phyloP scores from a whole-genome alignment of 2,329 filamentous ascomycete species.

The Cladobotryum mycophilum region DNA sequence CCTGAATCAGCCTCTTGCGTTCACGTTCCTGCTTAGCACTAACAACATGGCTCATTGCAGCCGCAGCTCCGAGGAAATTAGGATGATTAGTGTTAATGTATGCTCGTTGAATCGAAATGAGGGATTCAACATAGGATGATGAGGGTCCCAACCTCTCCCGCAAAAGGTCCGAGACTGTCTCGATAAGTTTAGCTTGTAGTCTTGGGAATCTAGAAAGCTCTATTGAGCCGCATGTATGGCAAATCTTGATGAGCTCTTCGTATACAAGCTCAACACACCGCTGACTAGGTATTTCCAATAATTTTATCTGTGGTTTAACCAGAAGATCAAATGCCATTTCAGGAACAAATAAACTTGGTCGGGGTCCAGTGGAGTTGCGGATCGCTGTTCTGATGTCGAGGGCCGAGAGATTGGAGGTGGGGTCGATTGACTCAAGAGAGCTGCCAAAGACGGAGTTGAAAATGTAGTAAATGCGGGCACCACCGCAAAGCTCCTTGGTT shows the following conservation, averaged over 20 bases:
- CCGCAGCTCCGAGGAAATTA: conserved; percentile 93
- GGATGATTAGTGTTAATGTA: conserved; percentile 99
- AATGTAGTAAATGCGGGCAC: conserved; percentile 95
- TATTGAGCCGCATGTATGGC: conserved; percentile 93
- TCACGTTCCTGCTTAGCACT: conserved; percentile 92
- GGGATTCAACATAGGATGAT: conserved; percentile 86
- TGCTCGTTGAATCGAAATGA: conserved; percentile 94
- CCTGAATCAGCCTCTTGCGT: conserved; percentile 69
- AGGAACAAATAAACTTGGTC: conserved; percentile 92
- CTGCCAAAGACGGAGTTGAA: conserved; percentile 99
- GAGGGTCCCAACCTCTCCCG: conserved; percentile 86
- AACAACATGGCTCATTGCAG: conserved; percentile 96
- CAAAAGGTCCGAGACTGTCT: conserved; percentile 92
- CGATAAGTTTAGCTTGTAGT: conserved; percentile 92
- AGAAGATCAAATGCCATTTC: conserved; percentile 96
- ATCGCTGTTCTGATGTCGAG: conserved; percentile 96
- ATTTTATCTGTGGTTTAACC: conserved; percentile 97
- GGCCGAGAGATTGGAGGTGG: conserved; percentile 88
- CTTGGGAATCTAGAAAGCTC: conserved; percentile 89
- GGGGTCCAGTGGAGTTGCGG: conserved; percentile 91
- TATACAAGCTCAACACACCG: conserved; percentile 97
- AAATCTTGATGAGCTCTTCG: conserved; percentile 98
- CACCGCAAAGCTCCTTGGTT: conserved; percentile 93
- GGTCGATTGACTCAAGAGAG: conserved; percentile 91
- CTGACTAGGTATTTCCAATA: conserved; percentile 89